Conservation (phyloP, 805 yeast genomes). For the Wickerhamomyces tratensis region DNA sequence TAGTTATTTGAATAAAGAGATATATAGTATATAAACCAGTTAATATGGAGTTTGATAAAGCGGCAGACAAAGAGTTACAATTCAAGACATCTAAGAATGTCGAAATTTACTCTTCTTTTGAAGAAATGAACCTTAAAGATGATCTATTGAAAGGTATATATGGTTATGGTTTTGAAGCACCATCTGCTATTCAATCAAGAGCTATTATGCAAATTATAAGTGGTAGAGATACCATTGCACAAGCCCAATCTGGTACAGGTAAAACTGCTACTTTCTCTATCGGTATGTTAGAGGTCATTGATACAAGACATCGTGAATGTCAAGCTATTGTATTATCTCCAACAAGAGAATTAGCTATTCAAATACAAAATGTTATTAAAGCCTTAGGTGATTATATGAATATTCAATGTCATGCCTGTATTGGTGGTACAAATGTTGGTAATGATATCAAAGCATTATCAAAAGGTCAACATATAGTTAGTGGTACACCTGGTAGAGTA, state of each 20-base stretch:
- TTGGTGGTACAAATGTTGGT: slow-evolving; percentile 84
- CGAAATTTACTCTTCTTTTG: slow-evolving; percentile 52
- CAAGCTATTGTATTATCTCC: slow-evolving; percentile 93
- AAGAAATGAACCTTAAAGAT: slow-evolving; percentile 69
- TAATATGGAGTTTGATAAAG: slow-evolving; percentile 49
- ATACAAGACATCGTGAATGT: slow-evolving; percentile 58
- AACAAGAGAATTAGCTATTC: slow-evolving; percentile 92
- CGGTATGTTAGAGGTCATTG: slow-evolving; percentile 83
- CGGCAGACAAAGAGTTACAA: slow-evolving; percentile 47
- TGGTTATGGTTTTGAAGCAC: slow-evolving; percentile 90
- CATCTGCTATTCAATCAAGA: slow-evolving; percentile 96
- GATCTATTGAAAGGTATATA: slow-evolving; percentile 55
- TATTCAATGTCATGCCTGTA: slow-evolving; percentile 80
- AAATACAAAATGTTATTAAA: slow-evolving; percentile 81
- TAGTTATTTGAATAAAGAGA: no score
- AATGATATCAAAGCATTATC: slow-evolving; percentile 70
- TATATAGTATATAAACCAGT: no score
- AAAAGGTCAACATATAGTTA: slow-evolving; percentile 82
- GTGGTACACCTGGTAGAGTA: slow-evolving; percentile 97
- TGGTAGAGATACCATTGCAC: slow-evolving; percentile 95
- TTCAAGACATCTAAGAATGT: slow-evolving; percentile 52
- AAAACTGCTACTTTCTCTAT: slow-evolving; percentile 97
- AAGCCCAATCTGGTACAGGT: slow-evolving; percentile 99
- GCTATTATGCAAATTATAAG: slow-evolving; percentile 92
- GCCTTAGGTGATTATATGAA: slow-evolving; percentile 85